phyloP scores from a whole-genome alignment of 352 stramenopile genomes.

The Phytophthora sansomeana region DNA sequence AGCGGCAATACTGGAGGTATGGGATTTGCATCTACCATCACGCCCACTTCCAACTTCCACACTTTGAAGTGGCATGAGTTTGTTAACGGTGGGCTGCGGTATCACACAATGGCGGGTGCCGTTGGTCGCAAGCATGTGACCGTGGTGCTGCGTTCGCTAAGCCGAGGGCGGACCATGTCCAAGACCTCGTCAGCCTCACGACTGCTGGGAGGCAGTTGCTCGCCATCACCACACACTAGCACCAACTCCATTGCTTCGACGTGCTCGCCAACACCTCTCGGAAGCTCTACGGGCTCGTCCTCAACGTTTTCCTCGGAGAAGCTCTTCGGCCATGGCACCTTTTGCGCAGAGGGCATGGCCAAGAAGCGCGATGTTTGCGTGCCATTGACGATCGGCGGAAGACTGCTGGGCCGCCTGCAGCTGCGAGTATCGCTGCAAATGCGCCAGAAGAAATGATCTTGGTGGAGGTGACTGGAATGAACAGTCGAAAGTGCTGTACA shows the following conservation, averaged over 20 bases:
- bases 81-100: slow-evolving; percentile 69
- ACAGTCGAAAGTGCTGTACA: slow-evolving; percentile 13
- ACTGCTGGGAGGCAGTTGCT: slow-evolving; percentile 32
- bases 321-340: slow-evolving; percentile 70
- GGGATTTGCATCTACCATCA: slow-evolving; percentile 55
- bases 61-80: slow-evolving; percentile 77
- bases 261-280: slow-evolving; percentile 42
- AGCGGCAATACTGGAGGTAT: slow-evolving; percentile 27
- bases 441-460: slow-evolving; percentile 37
- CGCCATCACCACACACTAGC: slow-evolving; percentile 38
- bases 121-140: slow-evolving; percentile 72
- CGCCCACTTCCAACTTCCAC: slow-evolving; percentile 79
- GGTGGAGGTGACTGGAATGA: slow-evolving; percentile 7
- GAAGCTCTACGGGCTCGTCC: slow-evolving; percentile 26
- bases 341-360: slow-evolving; percentile 62
- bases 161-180: slow-evolving; percentile 35
- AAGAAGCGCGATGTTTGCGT: slow-evolving; percentile 63
- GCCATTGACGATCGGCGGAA: slow-evolving; percentile 69
- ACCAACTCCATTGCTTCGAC: slow-evolving; percentile 33
- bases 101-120: slow-evolving; percentile 61
- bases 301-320: slow-evolving; percentile 48
- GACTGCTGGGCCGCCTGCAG: slow-evolving; percentile 65
- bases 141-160: slow-evolving; percentile 56
- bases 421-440: slow-evolving; percentile 67
- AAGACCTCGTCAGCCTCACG: slow-evolving; percentile 43